A percentile compares a stretch with the other conserved stretches of the same genome.
Conservation (phyloP, 176 grass and related monocot species). For the Paspalum notatum region DNA sequence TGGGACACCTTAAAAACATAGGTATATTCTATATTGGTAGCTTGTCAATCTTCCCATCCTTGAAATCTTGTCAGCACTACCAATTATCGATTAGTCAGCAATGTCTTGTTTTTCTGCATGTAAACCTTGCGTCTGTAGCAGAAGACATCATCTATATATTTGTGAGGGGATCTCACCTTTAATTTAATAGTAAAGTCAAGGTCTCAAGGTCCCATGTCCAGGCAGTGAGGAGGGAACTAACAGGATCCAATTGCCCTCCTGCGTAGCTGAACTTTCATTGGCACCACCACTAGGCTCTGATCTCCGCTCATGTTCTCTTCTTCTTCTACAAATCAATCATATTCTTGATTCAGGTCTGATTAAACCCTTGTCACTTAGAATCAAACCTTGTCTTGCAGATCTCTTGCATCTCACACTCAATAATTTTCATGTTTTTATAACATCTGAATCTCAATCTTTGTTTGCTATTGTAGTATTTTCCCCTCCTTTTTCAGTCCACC, state of each 20-base stretch:
- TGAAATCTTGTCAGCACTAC: background rate
- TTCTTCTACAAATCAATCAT: conserved; percentile 36
- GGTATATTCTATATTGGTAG: background rate
- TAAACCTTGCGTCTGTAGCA: background rate
- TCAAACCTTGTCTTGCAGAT: background rate
- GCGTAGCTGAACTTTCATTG: background rate
- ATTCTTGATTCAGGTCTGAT: conserved; percentile 29
- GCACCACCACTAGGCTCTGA: background rate
- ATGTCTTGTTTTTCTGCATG: background rate
- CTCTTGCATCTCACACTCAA: background rate
- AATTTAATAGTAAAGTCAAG: conserved; percentile 5
- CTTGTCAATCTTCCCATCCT: background rate
- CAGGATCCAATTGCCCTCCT: background rate
- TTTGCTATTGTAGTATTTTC: background rate
- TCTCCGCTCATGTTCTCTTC: conserved; percentile 6
- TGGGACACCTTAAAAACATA: background rate
- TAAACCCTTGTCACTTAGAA: background rate
- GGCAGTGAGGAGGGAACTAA: conserved; percentile 10
- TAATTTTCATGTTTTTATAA: background rate
- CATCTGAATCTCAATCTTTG: background rate
- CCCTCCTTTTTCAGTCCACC: background rate
- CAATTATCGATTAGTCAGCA: background rate
- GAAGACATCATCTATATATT: background rate
- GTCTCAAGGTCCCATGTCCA: conserved; percentile 1
- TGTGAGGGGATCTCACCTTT: background rate